Conservation (phyloP, 2,329 filamentous ascomycete genomes). For the Apiospora pterosperma region DNA sequence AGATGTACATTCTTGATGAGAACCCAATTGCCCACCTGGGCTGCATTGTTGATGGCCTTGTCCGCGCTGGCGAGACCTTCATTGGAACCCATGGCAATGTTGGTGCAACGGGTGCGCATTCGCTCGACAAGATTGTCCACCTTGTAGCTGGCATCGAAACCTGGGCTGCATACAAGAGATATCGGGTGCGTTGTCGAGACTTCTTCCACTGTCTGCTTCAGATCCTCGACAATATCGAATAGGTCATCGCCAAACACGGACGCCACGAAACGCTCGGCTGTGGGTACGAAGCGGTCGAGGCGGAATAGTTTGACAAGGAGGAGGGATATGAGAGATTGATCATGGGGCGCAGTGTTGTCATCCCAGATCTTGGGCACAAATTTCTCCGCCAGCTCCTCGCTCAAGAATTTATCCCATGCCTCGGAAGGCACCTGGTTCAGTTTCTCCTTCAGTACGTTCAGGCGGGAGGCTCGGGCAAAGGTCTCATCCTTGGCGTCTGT, state of each 20-base stretch:
- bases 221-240: slow-evolving; percentile 80
- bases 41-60: slow-evolving; percentile 90
- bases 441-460: slow-evolving; percentile 70
- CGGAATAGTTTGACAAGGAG: slow-evolving; percentile 92
- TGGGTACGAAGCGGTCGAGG: slow-evolving; percentile 90
- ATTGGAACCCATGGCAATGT: slow-evolving; percentile 98
- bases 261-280: slow-evolving; percentile 85
- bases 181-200: slow-evolving; percentile 83
- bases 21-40: slow-evolving; percentile 91
- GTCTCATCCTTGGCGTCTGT: slow-evolving; percentile 62
- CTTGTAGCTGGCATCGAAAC: slow-evolving; percentile 98
- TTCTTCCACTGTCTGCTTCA: slow-evolving; percentile 79
- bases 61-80: slow-evolving; percentile 90
- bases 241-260: slow-evolving; percentile 81
- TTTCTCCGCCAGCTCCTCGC: slow-evolving; percentile 82
- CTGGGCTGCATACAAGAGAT: slow-evolving; percentile 88
- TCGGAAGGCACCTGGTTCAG: slow-evolving; percentile 58
- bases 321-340: slow-evolving; percentile 78
- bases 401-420: slow-evolving; percentile 79
- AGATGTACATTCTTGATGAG: slow-evolving; percentile 98
- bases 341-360: slow-evolving; percentile 58
- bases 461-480: slow-evolving; percentile 63
- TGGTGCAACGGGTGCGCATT: slow-evolving; percentile 78
- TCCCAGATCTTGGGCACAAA: slow-evolving; percentile 76
- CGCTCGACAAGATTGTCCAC: slow-evolving; percentile 92